Base-by-base conservation (phyloP, 208 protist species). In the Wallacemonas collosoma region DNA sequence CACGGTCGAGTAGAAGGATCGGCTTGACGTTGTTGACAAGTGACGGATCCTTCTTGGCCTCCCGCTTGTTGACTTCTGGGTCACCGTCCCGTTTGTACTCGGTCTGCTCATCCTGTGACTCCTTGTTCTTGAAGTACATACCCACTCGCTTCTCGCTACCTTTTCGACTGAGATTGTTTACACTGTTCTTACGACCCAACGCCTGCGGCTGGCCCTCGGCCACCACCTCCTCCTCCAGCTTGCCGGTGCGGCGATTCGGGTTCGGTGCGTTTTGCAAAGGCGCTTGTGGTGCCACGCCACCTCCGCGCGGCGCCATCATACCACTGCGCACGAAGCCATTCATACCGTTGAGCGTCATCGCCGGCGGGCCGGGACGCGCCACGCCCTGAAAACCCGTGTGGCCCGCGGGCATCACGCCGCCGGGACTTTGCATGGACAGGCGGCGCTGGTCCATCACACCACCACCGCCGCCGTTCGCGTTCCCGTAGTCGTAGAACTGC, bases 111-210 rank as follows among this genome's bases (percentile, higher is more conserved):
- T 90, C 73, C 11, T 76, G 48, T 1, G 72, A 80, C 50, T 85
- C 77, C n/a, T 85, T 82, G 73, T 91, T 89, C 66, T 93, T 93
- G 73, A 93, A 93, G 72, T 93, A 93, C 82, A 93, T 90, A 15
- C 88, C 88, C 17, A 93, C 81, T 1, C 86, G 77, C 78, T 91
- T 93, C 70, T 87, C 76, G 63, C 85, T 90, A 6, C 51, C 63
- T 68, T 89, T 89, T 64, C 86, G 86, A 17, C 66, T 63, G 39
- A 87, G 41, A 57, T 80, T 80, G 57, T 47, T 45, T 12, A 73
- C 44, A 41, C 71, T 77, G 70, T 75, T 87, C 68, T 82, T 85
- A 40, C 83, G 76, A 12, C 84, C 84, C 44, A 86, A 71, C 43
- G 58, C 63, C 71, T 73, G 70, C 15, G 73, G 72, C 71, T 81